Base-by-base conservation (phyloP, 1,284 basidiomycete genomes). In the Vanrija sp. region DNA sequence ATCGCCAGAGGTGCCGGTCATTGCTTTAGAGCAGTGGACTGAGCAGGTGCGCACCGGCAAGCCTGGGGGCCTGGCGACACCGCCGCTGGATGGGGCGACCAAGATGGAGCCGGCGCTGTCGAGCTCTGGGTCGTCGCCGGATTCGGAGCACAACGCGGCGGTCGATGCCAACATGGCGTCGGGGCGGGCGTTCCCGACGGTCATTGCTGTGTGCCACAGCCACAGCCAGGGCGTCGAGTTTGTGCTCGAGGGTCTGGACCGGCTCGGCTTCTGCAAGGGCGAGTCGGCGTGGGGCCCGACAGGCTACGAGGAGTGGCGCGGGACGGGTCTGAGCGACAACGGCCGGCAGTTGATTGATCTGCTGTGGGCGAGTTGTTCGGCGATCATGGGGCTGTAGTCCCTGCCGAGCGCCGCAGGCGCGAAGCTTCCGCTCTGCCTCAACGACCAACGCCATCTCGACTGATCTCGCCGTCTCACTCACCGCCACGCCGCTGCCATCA, bases 291-390 rank as follows among this genome's bases (percentile, higher is more conserved):
- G 75, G 75, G 75, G 75, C 24, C 71, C 73, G 12, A 76, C 71
- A 9, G 73, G 73, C 6, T 76, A 76, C 55, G 75, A 75, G 59
- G 75, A 76, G 54, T 76, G 72, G 72, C 51, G 72, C 49, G 75
- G 72, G 3, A 71, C 63, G 12, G 75, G 75, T 0, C 51, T 76
- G 55, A 73, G 68, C 45, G 68, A 69, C 41, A 65, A 63, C 42
- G 75, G 75, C 6, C 62, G 72, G 36, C 62, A 67, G 47, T 36
- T 73, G 53, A 38, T 76, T 51, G 73, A 76, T 57, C 56, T 73
- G 4, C 53, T 76, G 6, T 76, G 72, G 72, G 67, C 70, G 22
- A 73, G 67, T 6, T 74, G 72, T 61, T 63, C 67, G 16, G 71
- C 67, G 31, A 67, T 75, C 22, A 71, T 76, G 71, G 75, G 75